These are phyloP conservation scores for Hanseniaspora thailandica DNA, from an alignment of 805 yeast genomes.

Conservation along the genomic window DNA sequence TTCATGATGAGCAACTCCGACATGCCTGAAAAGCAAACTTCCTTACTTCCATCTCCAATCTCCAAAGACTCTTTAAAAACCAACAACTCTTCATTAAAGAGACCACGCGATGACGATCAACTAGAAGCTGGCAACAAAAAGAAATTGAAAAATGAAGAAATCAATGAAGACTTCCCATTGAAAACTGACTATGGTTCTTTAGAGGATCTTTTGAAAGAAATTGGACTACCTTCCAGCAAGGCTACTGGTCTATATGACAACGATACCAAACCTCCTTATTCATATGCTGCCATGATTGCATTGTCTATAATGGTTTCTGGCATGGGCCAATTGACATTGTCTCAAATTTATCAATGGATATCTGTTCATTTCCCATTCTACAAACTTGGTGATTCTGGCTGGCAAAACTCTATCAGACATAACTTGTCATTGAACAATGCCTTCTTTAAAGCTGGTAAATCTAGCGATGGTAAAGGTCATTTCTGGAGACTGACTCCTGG, in stretches of 20 bases:
- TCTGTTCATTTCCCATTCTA: constrained; percentile 74
- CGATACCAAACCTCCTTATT: constrained; percentile 69
- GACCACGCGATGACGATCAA: background rate
- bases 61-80: background rate
- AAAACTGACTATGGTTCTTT: constrained; percentile 12
- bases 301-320: constrained; percentile 83
- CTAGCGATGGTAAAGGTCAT: constrained; percentile 76
- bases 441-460: constrained; percentile 75
- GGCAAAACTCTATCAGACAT: constrained; percentile 97
- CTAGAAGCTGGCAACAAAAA: background rate
- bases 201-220: constrained; percentile 10
- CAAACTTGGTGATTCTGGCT: constrained; percentile 74
- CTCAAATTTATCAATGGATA: constrained; percentile 89
- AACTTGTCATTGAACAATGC: constrained; percentile 88
- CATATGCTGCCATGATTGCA: constrained; percentile 87
- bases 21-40: background rate
- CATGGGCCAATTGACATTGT: constrained; percentile 53
- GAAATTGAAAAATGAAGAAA: constrained; percentile 18
- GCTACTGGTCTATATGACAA: constrained; percentile 17
- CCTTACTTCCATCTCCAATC: background rate
- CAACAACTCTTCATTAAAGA: background rate
- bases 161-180: constrained; percentile 14
- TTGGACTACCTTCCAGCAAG: constrained; percentile 9
- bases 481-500: constrained; percentile 88
- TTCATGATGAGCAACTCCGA: background rate